These are phyloP conservation scores for Nemania sp. DNA, from an alignment of 2,329 filamentous ascomycete species.

Conservation along the genomic window DNA sequence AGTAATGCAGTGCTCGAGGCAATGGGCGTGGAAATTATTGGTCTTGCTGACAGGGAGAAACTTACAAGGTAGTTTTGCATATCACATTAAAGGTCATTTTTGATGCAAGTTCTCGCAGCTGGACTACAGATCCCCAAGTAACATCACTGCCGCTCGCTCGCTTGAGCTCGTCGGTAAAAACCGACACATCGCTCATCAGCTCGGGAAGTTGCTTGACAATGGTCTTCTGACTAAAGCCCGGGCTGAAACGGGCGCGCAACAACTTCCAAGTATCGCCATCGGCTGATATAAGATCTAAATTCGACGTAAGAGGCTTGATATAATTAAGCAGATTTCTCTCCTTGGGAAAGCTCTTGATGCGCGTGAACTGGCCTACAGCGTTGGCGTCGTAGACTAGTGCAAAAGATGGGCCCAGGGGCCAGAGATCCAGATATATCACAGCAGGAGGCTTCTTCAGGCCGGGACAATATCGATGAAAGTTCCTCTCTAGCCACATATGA, in stretches of 20 bases:
- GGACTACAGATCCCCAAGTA: conserved; percentile 36
- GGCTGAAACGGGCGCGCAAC: conserved; percentile 38
- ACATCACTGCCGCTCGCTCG: conserved; percentile 27
- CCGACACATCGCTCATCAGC: conserved; percentile 41
- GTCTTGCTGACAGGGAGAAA: neutral
- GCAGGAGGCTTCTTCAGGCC: neutral
- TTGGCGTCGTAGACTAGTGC: neutral
- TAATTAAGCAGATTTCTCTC: neutral
- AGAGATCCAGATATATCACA: neutral
- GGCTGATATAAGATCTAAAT: conserved; percentile 37
- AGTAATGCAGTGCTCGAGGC: no score
- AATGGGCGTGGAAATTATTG: neutral
- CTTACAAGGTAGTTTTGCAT: conserved; percentile 38
- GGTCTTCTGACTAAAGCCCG: conserved; percentile 42
- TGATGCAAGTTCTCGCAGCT: conserved; percentile 39
- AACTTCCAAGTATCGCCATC: conserved; percentile 39
- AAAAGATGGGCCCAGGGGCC: neutral
- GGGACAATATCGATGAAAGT: neutral
- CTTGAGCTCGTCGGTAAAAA: conserved; percentile 37
- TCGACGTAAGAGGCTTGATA: conserved; percentile 36
- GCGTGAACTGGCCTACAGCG: neutral
- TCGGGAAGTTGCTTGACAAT: conserved; percentile 40
- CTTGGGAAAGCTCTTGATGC: neutral
- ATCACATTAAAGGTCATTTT: conserved; percentile 46
- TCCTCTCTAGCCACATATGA: conserved; percentile 18